Conservation (phyloP, 164 flowering plant genomes). For the Kingdonia uniflora region DNA sequence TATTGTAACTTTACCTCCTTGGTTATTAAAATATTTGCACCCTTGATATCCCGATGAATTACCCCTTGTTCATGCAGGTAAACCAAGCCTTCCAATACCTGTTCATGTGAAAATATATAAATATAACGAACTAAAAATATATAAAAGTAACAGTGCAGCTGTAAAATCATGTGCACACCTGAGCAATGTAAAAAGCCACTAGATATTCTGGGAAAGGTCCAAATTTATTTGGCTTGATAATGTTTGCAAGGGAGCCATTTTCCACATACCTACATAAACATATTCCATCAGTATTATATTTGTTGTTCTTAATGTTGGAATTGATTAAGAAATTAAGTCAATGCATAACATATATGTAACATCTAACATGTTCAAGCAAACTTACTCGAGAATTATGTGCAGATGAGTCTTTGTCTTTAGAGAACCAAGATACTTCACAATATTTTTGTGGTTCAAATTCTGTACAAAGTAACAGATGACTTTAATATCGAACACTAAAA, state of each 20-base stretch:
- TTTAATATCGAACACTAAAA: neutral
- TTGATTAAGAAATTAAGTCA: neutral
- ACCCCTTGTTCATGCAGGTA: slow-evolving; percentile 99
- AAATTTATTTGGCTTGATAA: slow-evolving; percentile 95
- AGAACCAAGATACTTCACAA: slow-evolving; percentile 98
- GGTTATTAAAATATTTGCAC: slow-evolving; percentile 95
- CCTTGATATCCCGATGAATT: slow-evolving; percentile 96
- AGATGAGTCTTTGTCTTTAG: slow-evolving; percentile 84
- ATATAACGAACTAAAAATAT: neutral
- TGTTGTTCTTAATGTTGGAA: neutral
- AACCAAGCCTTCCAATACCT: slow-evolving; percentile 98
- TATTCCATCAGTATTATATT: neutral
- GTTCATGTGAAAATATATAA: neutral
- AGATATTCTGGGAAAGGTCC: slow-evolving; percentile 97
- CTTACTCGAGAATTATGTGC: slow-evolving; percentile 97
- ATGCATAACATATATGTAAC: neutral
- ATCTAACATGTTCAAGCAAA: neutral
- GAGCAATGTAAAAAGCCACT: slow-evolving; percentile 94
- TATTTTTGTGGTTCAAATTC: slow-evolving; percentile 97
- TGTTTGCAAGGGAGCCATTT: slow-evolving; percentile 99
- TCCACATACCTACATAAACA: slow-evolving; percentile 72
- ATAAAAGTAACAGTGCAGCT: neutral
- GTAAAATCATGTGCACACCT: slow-evolving; percentile 46
- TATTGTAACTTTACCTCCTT: slow-evolving; percentile 60
- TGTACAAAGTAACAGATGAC: slow-evolving; percentile 17